A percentile compares a stretch with the other conserved stretches of the same genome.
These are phyloP conservation scores for Neophaeococcomyces aloes DNA, from an alignment of 2,329 filamentous ascomycete genomes.

Conservation along the genomic window DNA sequence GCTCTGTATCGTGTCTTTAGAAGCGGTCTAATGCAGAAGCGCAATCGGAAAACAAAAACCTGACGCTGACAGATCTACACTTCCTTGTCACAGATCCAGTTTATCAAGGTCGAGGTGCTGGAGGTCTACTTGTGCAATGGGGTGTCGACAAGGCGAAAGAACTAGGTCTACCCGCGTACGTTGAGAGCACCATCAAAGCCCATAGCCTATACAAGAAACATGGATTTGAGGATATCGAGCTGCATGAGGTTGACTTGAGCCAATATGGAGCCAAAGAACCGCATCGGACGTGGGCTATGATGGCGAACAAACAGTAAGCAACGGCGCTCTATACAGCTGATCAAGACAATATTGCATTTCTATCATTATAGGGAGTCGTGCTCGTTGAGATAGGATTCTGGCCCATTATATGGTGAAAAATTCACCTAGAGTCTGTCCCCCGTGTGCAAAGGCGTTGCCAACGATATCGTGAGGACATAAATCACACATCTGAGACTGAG, in stretches of 20 bases:
- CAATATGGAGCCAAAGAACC: neutral
- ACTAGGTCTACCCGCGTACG: constrained; percentile 35
- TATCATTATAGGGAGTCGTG: too few species aligned
- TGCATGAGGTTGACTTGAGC: constrained; percentile 2
- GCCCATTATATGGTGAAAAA: too few species aligned
- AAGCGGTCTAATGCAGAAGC: too few species aligned
- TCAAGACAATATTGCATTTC: too few species aligned
- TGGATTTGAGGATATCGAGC: constrained; percentile 29
- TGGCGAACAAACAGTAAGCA: neutral
- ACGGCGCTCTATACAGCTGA: too few species aligned
- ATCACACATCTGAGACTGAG: too few species aligned
- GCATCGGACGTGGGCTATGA: constrained; percentile 5
- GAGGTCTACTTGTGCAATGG: constrained; percentile 34
- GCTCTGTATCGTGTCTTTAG: constrained; percentile 6
- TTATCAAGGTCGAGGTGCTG: constrained; percentile 35
- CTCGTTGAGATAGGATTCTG: too few species aligned
- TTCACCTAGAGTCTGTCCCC: too few species aligned
- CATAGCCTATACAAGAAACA: constrained; percentile 37
- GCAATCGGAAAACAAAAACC: too few species aligned
- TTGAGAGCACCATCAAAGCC: constrained; percentile 37
- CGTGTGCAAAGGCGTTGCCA: too few species aligned
- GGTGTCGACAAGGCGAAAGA: constrained; percentile 27
- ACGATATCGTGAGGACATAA: too few species aligned
- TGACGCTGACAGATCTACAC: constrained; percentile 35
- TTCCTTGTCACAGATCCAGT: constrained; percentile 27